Conservation (phyloP, 2,329 filamentous ascomycete species). For the Rutstroemia sydowiana region DNA sequence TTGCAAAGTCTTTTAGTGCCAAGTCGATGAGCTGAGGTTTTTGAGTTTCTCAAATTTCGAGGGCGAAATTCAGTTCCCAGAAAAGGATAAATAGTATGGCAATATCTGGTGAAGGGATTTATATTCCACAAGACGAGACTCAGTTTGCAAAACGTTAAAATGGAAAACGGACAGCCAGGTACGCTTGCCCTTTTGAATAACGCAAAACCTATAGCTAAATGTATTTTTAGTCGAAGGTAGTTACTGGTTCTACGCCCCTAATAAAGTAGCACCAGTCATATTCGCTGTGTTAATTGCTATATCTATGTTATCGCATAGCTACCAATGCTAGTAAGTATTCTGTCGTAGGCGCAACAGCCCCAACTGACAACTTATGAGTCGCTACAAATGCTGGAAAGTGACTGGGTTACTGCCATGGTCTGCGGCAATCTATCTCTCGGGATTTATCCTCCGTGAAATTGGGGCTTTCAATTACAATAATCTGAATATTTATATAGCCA, state of each 20-base stretch:
- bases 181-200: background rate
- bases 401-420: constrained; percentile 48
- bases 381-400: constrained; percentile 49
- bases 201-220: background rate
- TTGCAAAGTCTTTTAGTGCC: background rate
- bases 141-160: background rate
- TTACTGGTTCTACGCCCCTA: constrained; percentile 44
- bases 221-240: constrained; percentile 27
- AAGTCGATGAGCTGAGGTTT: too few relatives aligned
- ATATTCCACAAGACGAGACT: background rate
- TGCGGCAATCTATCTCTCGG: constrained; percentile 45
- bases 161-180: constrained; percentile 12
- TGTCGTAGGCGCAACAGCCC: background rate
- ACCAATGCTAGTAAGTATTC: constrained; percentile 46
- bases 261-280: constrained; percentile 45
- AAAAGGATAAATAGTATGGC: too few relatives aligned
- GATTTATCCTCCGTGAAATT: constrained; percentile 47
- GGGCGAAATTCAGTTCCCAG: too few relatives aligned
- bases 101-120: background rate
- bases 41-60: too few relatives aligned
- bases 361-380: constrained; percentile 31
- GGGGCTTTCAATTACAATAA: constrained; percentile 44
- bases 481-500: constrained; percentile 39
- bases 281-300: constrained; percentile 42
- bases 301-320: constrained; percentile 43